phyloP scores from a whole-genome alignment of 768 basidiomycete genomes.

The Paxillus rubicundulus region DNA sequence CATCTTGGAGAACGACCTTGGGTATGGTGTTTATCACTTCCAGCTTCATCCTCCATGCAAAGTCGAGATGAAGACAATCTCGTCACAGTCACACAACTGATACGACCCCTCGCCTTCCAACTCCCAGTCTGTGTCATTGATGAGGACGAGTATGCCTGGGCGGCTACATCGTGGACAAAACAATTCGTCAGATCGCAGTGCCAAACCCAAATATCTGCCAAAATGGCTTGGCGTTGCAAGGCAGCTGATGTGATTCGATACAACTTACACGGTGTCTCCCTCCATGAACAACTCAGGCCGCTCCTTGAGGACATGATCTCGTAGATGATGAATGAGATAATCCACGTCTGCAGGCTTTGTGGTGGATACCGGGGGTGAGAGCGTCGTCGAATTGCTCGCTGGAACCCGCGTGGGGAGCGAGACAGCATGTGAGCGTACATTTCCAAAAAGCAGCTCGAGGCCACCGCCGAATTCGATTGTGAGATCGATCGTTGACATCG shows the following conservation, averaged over 20 bases:
- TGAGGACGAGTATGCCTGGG: conserved; percentile 93
- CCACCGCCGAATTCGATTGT: conserved; percentile 83
- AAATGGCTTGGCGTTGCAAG: too few relatives aligned
- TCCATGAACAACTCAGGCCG: conserved; percentile 89
- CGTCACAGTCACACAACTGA: conserved; percentile 71
- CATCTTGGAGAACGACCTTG: neutral
- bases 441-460: conserved; percentile 80
- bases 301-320: conserved; percentile 75
- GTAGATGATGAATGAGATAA: conserved; percentile 77
- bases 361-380: neutral
- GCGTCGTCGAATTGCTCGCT: conserved; percentile 32
- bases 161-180: conserved; percentile 51
- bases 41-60: conserved; percentile 76
- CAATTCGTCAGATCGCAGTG: neutral
- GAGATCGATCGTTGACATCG: conserved; percentile 34
- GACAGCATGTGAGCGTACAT: conserved; percentile 58
- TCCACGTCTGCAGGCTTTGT: conserved; percentile 58
- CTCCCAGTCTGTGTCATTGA: conserved; percentile 98
- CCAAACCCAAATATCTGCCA: neutral
- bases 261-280: conserved; percentile 75
- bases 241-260: neutral
- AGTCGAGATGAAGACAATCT: conserved; percentile 95
- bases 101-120: conserved; percentile 93
- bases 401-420: conserved; percentile 49
- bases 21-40: neutral